Evolutionary conservation across 2,329 filamentous ascomycete species (phyloP).

Genomic region (Kalmusia sp.): DNA sequence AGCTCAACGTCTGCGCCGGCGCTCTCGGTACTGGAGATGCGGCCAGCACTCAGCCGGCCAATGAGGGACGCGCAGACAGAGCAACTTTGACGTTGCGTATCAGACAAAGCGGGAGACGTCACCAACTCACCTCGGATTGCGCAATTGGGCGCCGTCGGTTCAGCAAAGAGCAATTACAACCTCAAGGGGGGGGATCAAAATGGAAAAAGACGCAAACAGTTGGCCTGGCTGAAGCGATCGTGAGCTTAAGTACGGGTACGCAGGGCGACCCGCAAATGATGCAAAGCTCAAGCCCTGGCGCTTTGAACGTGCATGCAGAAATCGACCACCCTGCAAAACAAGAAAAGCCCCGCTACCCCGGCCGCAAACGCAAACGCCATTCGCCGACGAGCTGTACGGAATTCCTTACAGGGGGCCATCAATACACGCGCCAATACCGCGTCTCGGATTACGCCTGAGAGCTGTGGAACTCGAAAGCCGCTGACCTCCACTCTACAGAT

Average conservation of each 20-base stretch:
- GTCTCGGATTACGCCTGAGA: constrained; percentile 14
- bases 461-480: neutral
- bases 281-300: constrained; percentile 35
- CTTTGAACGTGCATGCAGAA: constrained; percentile 33
- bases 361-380: neutral
- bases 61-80: constrained; percentile 26
- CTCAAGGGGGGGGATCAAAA: neutral
- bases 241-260: constrained; percentile 33
- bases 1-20: constrained; percentile 23
- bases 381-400: constrained; percentile 7
- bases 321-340: constrained; percentile 22
- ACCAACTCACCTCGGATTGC: constrained; percentile 10
- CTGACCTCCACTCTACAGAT: neutral
- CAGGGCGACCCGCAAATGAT: constrained; percentile 36
- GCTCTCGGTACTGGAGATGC: constrained; percentile 24
- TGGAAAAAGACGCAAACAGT: constrained; percentile 13
- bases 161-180: neutral
- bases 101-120: constrained; percentile 21
- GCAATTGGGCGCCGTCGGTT: constrained; percentile 2
- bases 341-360: constrained; percentile 19
- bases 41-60: constrained; percentile 21
- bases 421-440: constrained; percentile 21
- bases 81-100: constrained; percentile 20
- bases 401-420: constrained; percentile 15
- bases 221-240: constrained; percentile 21